Evolutionary conservation across 306 rosid genomes (phyloP), one percentile per base, ranked within the genome.

Genomic region (Medicago lupulina): DNA sequence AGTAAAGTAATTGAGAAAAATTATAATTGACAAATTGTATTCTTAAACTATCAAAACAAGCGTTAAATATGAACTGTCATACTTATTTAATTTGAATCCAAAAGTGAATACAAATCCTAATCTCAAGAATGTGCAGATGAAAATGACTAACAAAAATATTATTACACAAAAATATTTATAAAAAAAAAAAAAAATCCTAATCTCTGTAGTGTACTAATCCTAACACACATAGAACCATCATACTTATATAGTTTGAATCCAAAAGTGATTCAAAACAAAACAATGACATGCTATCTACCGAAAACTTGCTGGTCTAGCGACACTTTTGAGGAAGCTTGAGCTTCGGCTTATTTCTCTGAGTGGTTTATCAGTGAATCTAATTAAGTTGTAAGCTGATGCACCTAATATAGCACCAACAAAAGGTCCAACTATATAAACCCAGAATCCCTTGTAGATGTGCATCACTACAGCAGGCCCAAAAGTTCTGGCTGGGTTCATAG

Each of bases 401-500:
- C 91, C 94, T 9, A 85, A 11, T n/a, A 89, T 71, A 18, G 89
- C 71, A 0, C 94, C 94, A n/a, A 58, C 1, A 16, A 83, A 25
- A 1, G 94, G 94, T 19, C 91, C 92, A 9, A 63, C 44, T 0
- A 86, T 3, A 16, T 89, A 89, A 62, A 87, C 5, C 94, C 92
- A 89, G 0, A 87, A 19, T 40, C 94, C 90, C 0, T 41, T 10
- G 46, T 83, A 87, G 3, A 17, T 13, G 8, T 44, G 67, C 92
- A 76, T 79, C 59, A 88, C 71, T 41, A 92, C 2, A 1, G 97
- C 93, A 0, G 96, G 97, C 53, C 96, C 96, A 53, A 89, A 31
- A 68, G 88, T 92, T 83, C 97, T 81, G 0, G 93, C 90, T 39
- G 97, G 97, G 80, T 92, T 88, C 97, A 92, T 86, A 0, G 93